Base-by-base conservation (phyloP, 148 eudicot species). In the Cornus controversa region DNA sequence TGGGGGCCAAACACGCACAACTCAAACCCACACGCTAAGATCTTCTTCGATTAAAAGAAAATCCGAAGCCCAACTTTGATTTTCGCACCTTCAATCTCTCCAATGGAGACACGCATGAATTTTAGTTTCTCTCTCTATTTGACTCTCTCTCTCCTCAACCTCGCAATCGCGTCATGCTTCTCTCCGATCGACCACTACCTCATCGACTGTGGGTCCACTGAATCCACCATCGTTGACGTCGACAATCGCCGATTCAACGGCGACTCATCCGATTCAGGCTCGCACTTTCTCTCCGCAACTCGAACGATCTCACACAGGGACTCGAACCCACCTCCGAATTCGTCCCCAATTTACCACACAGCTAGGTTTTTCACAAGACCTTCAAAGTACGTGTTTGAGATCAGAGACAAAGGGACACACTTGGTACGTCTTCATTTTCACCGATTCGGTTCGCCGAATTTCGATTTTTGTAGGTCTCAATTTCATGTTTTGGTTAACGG, bases 351-450 rank as follows among this genome's bases (percentile, higher is more conserved):
- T 50, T 91, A 91, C 79, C 37, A 70, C 77, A 84, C 93, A 13
- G 92, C 87, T 8, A 80, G 97, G 78, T 85, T 88, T 80, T 94
- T 92, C 84, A 77, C 68, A 0, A 77, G 75, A 1, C 88, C 90
- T 9, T 80, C 89, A 0, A 81, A 69, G 50, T 91, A 94, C 73
- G 72, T 29, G 28, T 94, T 94, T 80, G 16, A 18, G 67, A 78
- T 94, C 79, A 85, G 67, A 20, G 79, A 83, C 27, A 85, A 72
- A 69, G 95, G 97, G n/a, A 81, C 87, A 69, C 91, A 89, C 71
- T 77, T 94, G 88, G 86, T 92, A 76, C 92, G 98, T 66, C 77
- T 94, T 68, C 97, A 94, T 83, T 94, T 94, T 47, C 81, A 75
- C 24, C 67, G 75, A 4, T 74, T 88, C 28, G 76, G 79, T 78